Evolutionary conservation across 148 eudicot species (phyloP).

Genomic region (Fagopyrum tataricum): DNA sequence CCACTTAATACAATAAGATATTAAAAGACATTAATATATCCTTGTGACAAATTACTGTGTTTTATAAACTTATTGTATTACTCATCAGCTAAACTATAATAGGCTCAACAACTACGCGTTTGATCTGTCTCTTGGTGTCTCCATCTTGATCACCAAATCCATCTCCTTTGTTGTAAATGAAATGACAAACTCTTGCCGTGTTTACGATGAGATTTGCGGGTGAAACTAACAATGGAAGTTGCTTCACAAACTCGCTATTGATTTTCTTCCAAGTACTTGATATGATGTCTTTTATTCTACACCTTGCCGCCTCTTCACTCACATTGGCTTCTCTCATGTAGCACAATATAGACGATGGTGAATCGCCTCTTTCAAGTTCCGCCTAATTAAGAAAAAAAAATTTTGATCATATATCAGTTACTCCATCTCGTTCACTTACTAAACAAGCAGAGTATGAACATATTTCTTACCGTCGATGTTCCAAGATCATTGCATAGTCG

Average conservation of each 20-base stretch:
- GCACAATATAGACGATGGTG: slow-evolving; percentile 40
- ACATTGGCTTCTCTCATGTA: slow-evolving; percentile 41
- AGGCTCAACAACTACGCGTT: slow-evolving; percentile 30
- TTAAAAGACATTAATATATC: no score
- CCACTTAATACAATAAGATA: no score
- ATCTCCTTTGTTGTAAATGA: slow-evolving; percentile 45
- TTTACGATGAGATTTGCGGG: slow-evolving; percentile 25
- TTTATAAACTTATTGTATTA: no score
- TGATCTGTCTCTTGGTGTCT: slow-evolving; percentile 25
- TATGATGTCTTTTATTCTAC: slow-evolving; percentile 26
- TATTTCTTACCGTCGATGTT: slow-evolving; percentile 28
- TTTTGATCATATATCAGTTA: no score
- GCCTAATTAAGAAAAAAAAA: slow-evolving; percentile 19
- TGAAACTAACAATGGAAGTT: slow-evolving; percentile 1
- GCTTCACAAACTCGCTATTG: slow-evolving; percentile 20
- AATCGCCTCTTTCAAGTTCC: slow-evolving; percentile 44
- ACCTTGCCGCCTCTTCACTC: slow-evolving; percentile 32
- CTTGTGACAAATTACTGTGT: no score
- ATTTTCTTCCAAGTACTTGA: slow-evolving; percentile 33
- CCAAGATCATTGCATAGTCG: slow-evolving; percentile 50
- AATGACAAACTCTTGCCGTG: slow-evolving; percentile 38
- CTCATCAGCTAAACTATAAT: neutral
- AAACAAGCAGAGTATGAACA: no score
- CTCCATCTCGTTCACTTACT: no score
- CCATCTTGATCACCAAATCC: slow-evolving; percentile 36